Evolutionary conservation across 805 yeast species (phyloP).

Genomic region (Zygotorulaspora sp.): DNA sequence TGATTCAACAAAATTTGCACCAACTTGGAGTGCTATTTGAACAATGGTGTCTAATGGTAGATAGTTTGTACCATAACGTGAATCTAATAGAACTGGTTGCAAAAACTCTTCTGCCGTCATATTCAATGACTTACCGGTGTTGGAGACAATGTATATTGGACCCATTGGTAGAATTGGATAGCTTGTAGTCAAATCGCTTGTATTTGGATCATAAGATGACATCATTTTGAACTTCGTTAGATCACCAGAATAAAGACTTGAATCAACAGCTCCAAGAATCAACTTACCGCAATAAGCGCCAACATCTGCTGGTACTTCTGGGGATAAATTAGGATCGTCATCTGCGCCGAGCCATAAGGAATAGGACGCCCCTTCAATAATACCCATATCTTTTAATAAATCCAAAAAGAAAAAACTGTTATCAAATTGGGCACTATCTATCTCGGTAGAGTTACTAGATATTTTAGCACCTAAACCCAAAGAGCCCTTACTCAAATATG

Average conservation of each 20-base stretch:
- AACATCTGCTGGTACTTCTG: slow-evolving; percentile 3
- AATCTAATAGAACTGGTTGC: slow-evolving; percentile 55
- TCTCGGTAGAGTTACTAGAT: slow-evolving; percentile 13
- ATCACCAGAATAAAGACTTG: slow-evolving; percentile 42
- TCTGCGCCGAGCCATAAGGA: slow-evolving; percentile 41
- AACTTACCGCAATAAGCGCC: slow-evolving; percentile 34
- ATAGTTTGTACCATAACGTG: slow-evolving; percentile 46
- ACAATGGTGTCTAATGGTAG: slow-evolving; percentile 55
- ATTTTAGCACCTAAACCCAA: slow-evolving; percentile 42
- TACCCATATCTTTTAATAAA: slow-evolving; percentile 27
- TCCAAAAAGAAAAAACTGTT: slow-evolving; percentile 35
- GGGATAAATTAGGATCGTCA: slow-evolving; percentile 10
- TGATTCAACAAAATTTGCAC: slow-evolving; percentile 53
- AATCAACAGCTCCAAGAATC: slow-evolving; percentile 57
- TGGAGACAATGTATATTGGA: slow-evolving; percentile 42
- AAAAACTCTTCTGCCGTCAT: slow-evolving; percentile 37
- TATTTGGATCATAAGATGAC: slow-evolving; percentile 35
- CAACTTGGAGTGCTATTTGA: slow-evolving; percentile 62
- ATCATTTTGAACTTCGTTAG: slow-evolving; percentile 48
- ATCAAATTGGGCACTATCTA: slow-evolving; percentile 19
- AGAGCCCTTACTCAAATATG: slow-evolving; percentile 38
- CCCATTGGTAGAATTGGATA: slow-evolving; percentile 47
- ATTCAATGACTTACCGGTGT: slow-evolving; percentile 37
- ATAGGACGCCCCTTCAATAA: slow-evolving; percentile 40
- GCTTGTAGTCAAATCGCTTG: slow-evolving; percentile 27